These are phyloP conservation scores for Saturnispora diversa DNA, from an alignment of 805 yeast species.

Conservation along the genomic window DNA sequence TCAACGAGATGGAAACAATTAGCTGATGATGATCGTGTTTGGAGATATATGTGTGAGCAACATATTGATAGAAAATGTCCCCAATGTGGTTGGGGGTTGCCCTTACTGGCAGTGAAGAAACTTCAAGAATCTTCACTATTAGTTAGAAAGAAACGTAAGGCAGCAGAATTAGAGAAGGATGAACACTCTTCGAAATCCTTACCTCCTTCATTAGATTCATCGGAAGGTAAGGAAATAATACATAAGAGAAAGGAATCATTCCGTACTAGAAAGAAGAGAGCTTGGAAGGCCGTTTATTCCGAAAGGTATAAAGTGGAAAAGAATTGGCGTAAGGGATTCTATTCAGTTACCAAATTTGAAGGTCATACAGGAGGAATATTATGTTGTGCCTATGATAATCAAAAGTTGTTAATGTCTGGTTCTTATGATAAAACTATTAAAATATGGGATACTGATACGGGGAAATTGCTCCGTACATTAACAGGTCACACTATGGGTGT, in stretches of 20 bases:
- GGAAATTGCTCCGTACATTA: constrained; percentile 67
- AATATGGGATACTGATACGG: constrained; percentile 86
- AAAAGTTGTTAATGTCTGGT: constrained; percentile 74
- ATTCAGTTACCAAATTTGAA: constrained; percentile 50
- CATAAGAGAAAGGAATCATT: background rate
- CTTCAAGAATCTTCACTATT: constrained; percentile 25
- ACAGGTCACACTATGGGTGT: constrained; percentile 88
- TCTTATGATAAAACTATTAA: constrained; percentile 85
- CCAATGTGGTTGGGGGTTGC: constrained; percentile 98
- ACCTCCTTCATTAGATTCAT: constrained; percentile 27
- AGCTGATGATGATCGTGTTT: constrained; percentile 94
- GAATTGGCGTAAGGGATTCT: constrained; percentile 87
- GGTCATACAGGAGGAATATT: constrained; percentile 90
- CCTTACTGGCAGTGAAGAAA: constrained; percentile 80
- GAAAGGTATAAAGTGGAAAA: constrained; percentile 88
- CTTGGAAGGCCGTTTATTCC: constrained; percentile 92
- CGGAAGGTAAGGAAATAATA: no score
- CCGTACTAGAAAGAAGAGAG: constrained; percentile 45
- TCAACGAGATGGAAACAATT: constrained; percentile 76
- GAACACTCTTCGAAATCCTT: constrained; percentile 14
- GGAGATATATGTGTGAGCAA: constrained; percentile 98
- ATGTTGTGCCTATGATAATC: constrained; percentile 75
- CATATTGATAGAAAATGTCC: constrained; percentile 97
- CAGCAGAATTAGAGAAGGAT: constrained; percentile 21
- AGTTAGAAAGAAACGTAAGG: constrained; percentile 18